Evolutionary conservation across 1,284 basidiomycete species (phyloP).

Genomic region (Microbotryum lychnidis-dioicae): DNA sequence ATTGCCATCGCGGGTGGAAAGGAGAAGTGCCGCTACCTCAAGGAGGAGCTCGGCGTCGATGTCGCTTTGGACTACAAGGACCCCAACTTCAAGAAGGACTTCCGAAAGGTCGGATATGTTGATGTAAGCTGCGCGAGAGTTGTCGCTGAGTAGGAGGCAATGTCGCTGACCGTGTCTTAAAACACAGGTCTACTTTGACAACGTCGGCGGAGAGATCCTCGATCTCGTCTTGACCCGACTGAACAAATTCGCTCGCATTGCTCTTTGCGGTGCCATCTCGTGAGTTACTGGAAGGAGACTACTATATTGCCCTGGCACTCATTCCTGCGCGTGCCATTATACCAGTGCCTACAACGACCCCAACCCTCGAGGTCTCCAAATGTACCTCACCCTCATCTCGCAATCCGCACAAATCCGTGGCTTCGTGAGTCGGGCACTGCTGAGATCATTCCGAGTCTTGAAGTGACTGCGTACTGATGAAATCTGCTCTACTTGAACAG

Average conservation of each 20-base stretch:
- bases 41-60: slow-evolving; percentile 69
- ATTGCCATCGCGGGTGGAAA: slow-evolving; percentile 69
- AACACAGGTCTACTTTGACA: slow-evolving; percentile 59
- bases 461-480: too few species aligned
- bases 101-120: slow-evolving; percentile 48
- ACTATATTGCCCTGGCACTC: not conserved
- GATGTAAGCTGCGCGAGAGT: slow-evolving; percentile 44
- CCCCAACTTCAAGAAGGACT: slow-evolving; percentile 52
- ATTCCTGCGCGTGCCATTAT: too few species aligned
- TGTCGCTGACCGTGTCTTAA: too few species aligned
- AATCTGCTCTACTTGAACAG: not conserved
- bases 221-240: slow-evolving; percentile 64
- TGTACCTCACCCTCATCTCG: slow-evolving; percentile 54
- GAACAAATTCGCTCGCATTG: slow-evolving; percentile 67
- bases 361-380: slow-evolving; percentile 39
- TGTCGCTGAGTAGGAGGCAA: not conserved
- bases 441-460: too few species aligned
- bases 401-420: slow-evolving; percentile 71
- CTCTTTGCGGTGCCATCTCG: slow-evolving; percentile 59
- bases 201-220: slow-evolving; percentile 67
- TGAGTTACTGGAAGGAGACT: slow-evolving; percentile 30
- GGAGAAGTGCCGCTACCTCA: slow-evolving; percentile 76
- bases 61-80: slow-evolving; percentile 79
- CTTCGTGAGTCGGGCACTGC: not conserved
- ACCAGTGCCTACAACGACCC: slow-evolving; percentile 35